phyloP scores from a whole-genome alignment of 768 basidiomycete species.

The Hygrophorus russula region DNA sequence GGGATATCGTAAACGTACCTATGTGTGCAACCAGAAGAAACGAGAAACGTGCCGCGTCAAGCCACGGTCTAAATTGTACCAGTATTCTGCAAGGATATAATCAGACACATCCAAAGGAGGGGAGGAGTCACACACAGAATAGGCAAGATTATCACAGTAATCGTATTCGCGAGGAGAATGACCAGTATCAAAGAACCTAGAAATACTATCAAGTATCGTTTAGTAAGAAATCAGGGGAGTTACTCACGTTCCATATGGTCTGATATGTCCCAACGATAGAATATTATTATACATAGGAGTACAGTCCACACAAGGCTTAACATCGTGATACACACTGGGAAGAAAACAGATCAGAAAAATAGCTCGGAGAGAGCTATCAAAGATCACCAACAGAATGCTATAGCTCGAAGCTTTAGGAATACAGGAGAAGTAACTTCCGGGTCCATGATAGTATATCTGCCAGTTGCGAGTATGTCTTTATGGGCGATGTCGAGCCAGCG shows the following conservation, averaged over 20 bases:
- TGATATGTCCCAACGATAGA: conserved; percentile 33
- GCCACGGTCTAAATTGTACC: conserved; percentile 36
- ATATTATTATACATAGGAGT: conserved; percentile 34
- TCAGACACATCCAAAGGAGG: conserved; percentile 7
- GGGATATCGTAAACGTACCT: conserved; percentile 20
- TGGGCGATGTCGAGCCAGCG: too few relatives aligned
- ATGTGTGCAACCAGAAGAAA: conserved; percentile 34
- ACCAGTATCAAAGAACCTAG: conserved; percentile 34
- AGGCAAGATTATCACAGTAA: conserved; percentile 30
- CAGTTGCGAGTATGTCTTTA: neutral
- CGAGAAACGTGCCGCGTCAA: conserved; percentile 40
- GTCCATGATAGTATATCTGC: conserved; percentile 4
- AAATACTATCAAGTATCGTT: neutral
- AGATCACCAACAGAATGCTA: conserved; percentile 14
- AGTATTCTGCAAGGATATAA: conserved; percentile 24
- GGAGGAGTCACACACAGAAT: conserved; percentile 26
- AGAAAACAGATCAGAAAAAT: neutral
- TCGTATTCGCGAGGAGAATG: conserved; percentile 28
- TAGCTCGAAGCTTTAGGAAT: conserved; percentile 12
- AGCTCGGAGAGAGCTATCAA: neutral
- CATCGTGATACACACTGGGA: conserved; percentile 29
- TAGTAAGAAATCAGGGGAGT: neutral
- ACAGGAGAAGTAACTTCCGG: conserved; percentile 12
- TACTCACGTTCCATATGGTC: conserved; percentile 34
- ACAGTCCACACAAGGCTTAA: conserved; percentile 38